Evolutionary conservation across 2,329 filamentous ascomycete genomes (phyloP).

Genomic region (Coccinonectria pachysandricola): DNA sequence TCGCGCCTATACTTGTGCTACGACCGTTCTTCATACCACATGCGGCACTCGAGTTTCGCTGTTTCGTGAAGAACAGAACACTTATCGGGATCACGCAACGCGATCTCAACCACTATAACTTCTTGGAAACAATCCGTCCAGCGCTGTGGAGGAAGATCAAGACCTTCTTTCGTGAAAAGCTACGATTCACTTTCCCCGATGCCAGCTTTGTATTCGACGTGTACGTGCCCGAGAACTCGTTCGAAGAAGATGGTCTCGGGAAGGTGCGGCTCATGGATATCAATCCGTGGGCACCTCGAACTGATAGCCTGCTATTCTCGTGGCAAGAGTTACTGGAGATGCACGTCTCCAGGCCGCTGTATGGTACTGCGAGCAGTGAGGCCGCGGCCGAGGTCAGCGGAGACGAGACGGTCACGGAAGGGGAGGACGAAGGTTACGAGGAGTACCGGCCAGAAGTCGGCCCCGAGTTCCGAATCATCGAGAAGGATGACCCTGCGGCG

Average conservation of each 20-base stretch:
- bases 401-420: slow-evolving; percentile 27
- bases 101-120: slow-evolving; percentile 83
- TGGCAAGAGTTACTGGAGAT: slow-evolving; percentile 80
- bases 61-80: slow-evolving; percentile 76
- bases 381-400: slow-evolving; percentile 26
- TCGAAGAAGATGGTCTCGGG: slow-evolving; percentile 50
- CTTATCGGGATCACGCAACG: slow-evolving; percentile 80
- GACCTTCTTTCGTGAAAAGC: slow-evolving; percentile 64
- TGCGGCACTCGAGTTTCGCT: slow-evolving; percentile 86
- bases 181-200: slow-evolving; percentile 74
- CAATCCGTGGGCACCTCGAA: slow-evolving; percentile 86
- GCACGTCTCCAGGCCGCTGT: slow-evolving; percentile 48
- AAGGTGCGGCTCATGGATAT: slow-evolving; percentile 83
- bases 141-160: slow-evolving; percentile 59
- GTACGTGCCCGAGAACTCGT: slow-evolving; percentile 64
- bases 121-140: slow-evolving; percentile 54
- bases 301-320: slow-evolving; percentile 78
- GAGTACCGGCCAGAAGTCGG: slow-evolving; percentile 48
- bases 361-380: slow-evolving; percentile 31
- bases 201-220: slow-evolving; percentile 82
- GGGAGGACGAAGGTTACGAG: slow-evolving; percentile 30
- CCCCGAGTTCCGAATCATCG: slow-evolving; percentile 74
- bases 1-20: slow-evolving; percentile 72
- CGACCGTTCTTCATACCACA: slow-evolving; percentile 83
- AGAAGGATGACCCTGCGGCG: slow-evolving; percentile 77